These are phyloP conservation scores for Stromatinia cepivora DNA, from an alignment of 2,329 filamentous ascomycete genomes.

Conservation along the genomic window DNA sequence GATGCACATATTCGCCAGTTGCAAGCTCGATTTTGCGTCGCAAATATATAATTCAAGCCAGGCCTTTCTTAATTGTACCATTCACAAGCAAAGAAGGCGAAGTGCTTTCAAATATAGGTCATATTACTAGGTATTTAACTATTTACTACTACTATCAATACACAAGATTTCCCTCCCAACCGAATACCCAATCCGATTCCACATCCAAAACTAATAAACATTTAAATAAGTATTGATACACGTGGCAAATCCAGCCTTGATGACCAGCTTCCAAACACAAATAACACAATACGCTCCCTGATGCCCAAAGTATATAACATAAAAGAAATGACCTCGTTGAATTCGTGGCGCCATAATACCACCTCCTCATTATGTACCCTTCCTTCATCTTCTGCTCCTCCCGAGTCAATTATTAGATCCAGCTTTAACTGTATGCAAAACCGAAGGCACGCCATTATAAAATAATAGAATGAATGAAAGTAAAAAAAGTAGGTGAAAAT, in stretches of 20 bases:
- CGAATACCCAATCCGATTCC: not conserved
- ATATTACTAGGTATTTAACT: conserved; percentile 5
- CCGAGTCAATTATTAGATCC: conserved; percentile 4
- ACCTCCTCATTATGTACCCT: conserved; percentile 16
- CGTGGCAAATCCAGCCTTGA: not conserved
- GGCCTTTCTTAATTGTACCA: too few species aligned
- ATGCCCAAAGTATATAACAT: conserved; percentile 18
- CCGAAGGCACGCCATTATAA: not conserved
- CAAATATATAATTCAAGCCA: too few species aligned
- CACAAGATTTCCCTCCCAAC: not conserved
- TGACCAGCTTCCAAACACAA: not conserved
- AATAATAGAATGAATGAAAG: conserved; percentile 1
- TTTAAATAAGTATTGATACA: conserved; percentile 4
- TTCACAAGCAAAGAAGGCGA: not conserved
- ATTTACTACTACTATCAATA: not conserved
- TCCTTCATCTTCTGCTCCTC: not conserved
- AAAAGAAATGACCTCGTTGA: conserved; percentile 12
- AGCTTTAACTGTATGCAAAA: conserved; percentile 8
- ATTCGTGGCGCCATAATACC: conserved; percentile 19
- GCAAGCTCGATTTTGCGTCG: not conserved
- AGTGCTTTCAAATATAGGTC: not conserved
- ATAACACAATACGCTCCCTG: not conserved
- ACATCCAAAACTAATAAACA: conserved; percentile 8
- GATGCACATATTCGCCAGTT: not conserved
- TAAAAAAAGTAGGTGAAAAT: not conserved